Evolutionary conservation across 1,284 basidiomycete genomes (phyloP).

Genomic region (Marasmius fiardii): DNA sequence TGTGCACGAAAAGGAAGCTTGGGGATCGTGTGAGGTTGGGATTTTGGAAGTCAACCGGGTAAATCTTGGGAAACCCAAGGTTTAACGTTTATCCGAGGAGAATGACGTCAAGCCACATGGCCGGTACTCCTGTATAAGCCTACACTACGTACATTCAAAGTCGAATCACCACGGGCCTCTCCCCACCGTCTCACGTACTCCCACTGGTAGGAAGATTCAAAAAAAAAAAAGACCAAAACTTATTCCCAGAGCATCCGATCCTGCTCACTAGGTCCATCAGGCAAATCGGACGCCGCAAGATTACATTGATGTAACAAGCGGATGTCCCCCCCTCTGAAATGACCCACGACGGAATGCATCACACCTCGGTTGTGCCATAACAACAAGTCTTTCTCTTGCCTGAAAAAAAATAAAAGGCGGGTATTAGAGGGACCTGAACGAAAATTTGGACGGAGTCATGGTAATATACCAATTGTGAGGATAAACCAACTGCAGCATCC

Average conservation of each 20-base stretch:
- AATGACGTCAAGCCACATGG: no score
- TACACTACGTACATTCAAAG: no score
- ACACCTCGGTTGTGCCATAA: slow-evolving; percentile 73
- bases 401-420: slow-evolving; percentile 18
- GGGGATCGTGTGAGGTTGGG: no score
- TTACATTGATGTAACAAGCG: slow-evolving; percentile 68
- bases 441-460: not conserved
- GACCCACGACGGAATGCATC: slow-evolving; percentile 68
- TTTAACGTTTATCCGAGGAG: no score
- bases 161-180: no score
- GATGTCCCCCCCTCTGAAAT: slow-evolving; percentile 59
- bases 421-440: slow-evolving; percentile 1
- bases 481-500: slow-evolving; percentile 41
- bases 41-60: no score
- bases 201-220: no score
- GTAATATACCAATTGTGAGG: slow-evolving; percentile 50
- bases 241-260: slow-evolving; percentile 25
- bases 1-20: no score
- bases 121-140: no score
- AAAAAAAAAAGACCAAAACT: slow-evolving; percentile 1
- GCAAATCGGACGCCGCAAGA: slow-evolving; percentile 57
- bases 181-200: no score
- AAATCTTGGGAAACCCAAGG: no score
- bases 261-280: slow-evolving; percentile 45
- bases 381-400: slow-evolving; percentile 57